phyloP scores from a whole-genome alignment of 768 basidiomycete species.

The Lentinula boryana region DNA sequence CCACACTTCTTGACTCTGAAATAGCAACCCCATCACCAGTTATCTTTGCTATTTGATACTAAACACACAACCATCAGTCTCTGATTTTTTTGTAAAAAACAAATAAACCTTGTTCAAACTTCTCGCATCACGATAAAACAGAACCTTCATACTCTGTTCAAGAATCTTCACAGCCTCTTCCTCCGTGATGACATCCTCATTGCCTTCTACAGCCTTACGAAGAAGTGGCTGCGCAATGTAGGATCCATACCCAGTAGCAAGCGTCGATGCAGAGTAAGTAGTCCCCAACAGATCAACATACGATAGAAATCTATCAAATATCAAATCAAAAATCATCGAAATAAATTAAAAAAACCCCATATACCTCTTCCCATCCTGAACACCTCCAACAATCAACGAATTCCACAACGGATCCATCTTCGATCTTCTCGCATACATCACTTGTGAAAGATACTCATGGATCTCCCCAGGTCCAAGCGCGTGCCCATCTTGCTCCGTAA shows the following conservation, averaged over 20 bases:
- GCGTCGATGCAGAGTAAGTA: constrained; percentile 87
- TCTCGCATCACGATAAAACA: constrained; percentile 95
- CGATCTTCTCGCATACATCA: constrained; percentile 85
- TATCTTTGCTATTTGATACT: constrained; percentile 96
- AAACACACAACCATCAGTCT: neutral
- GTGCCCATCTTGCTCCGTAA: constrained; percentile 78
- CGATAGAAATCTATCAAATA: constrained; percentile 69
- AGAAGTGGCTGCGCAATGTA: constrained; percentile 92
- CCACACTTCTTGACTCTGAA: constrained; percentile 67
- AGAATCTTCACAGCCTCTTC: constrained; percentile 76
- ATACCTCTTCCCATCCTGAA: constrained; percentile 78
- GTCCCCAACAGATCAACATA: constrained; percentile 97
- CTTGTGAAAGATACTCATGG: constrained; percentile 84
- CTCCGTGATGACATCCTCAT: constrained; percentile 65
- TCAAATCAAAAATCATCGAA: neutral
- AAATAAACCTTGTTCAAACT: constrained; percentile 86
- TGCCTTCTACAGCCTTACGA: constrained; percentile 84
- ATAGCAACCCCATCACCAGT: constrained; percentile 72
- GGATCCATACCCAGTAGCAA: constrained; percentile 92
- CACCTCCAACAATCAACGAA: constrained; percentile 85
- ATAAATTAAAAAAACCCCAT: constrained; percentile 12
- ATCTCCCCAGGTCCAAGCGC: constrained; percentile 82
- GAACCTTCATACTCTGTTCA: constrained; percentile 82
- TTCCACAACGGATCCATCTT: constrained; percentile 98
- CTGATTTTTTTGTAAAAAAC: too few relatives aligned